Evolutionary conservation across 257 asterid genomes (phyloP).

Genomic region (Prunella vulgaris): DNA sequence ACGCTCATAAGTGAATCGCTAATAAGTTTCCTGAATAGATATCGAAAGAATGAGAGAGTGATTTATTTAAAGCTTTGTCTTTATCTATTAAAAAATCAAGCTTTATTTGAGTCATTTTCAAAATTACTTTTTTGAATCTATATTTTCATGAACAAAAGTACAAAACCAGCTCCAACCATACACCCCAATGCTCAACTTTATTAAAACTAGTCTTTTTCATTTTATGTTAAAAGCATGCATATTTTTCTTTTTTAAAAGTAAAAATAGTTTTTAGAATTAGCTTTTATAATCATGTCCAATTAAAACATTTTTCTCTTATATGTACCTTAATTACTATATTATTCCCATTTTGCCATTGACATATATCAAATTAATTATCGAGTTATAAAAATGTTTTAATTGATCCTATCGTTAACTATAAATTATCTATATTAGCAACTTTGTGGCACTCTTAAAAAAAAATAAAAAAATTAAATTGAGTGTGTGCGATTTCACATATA

Average conservation of each 20-base stretch:
- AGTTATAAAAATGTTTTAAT: neutral
- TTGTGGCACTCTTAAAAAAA: too few relatives aligned
- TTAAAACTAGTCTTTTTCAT: neutral
- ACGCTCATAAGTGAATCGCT: too few relatives aligned
- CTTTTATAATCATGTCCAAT: neutral
- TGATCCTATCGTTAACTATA: too few relatives aligned
- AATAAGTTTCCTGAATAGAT: too few relatives aligned
- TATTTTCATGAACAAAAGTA: neutral
- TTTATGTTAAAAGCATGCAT: constrained; percentile 7
- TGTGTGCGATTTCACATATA: too few relatives aligned
- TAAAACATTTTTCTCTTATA: neutral
- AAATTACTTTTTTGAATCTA: neutral
- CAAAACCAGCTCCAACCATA: constrained; percentile 11
- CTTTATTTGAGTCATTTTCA: neutral
- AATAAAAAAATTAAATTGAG: too few relatives aligned
- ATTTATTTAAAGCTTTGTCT: neutral
- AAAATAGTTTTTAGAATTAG: neutral
- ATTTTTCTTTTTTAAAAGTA: neutral
- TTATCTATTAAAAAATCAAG: neutral
- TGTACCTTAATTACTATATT: neutral
- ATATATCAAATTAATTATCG: neutral
- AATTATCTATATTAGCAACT: too few relatives aligned
- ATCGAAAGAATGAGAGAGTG: too few relatives aligned
- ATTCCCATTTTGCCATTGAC: neutral
- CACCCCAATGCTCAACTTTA: constrained; percentile 9